Conservation (phyloP, 2,329 filamentous ascomycete species). For the Colletotrichum orchidophilum region DNA sequence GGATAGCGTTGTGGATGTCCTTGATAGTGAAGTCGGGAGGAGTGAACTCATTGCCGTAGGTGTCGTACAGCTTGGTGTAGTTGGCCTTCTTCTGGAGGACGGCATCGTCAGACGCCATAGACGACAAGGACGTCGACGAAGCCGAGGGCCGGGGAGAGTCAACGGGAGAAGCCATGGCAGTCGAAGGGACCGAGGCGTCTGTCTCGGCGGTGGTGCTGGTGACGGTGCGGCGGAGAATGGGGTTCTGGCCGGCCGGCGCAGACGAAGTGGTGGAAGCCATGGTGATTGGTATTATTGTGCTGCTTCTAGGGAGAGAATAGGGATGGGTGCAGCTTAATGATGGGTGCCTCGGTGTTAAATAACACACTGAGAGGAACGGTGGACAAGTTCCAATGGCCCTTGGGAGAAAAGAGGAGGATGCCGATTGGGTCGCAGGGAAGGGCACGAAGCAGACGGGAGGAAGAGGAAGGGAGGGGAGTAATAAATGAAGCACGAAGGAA, state of each 20-base stretch:
- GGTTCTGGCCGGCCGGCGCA: slow-evolving; percentile 52
- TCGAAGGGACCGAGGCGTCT: slow-evolving; percentile 61
- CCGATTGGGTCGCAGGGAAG: slow-evolving; percentile 9
- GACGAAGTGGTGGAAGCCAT: slow-evolving; percentile 60
- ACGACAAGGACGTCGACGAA: slow-evolving; percentile 93
- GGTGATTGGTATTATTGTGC: slow-evolving; percentile 26
- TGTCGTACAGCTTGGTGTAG: slow-evolving; percentile 81
- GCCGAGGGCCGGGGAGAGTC: slow-evolving; percentile 71
- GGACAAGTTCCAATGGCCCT: slow-evolving; percentile 30
- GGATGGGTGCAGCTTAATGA: neutral
- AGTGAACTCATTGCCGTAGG: slow-evolving; percentile 93
- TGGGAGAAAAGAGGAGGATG: slow-evolving; percentile 15
- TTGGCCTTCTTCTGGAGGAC: slow-evolving; percentile 54
- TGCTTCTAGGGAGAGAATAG: neutral
- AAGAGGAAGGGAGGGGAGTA: slow-evolving; percentile 20
- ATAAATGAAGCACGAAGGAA: slow-evolving; percentile 26
- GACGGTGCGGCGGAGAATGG: slow-evolving; percentile 58
- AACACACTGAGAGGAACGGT: slow-evolving; percentile 23
- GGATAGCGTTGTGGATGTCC: slow-evolving; percentile 95
- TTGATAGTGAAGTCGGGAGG: slow-evolving; percentile 97
- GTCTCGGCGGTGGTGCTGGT: slow-evolving; percentile 51
- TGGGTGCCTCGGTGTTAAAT: slow-evolving; percentile 6
- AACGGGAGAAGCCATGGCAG: slow-evolving; percentile 64
- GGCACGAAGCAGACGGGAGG: neutral
- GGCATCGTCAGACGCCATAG: slow-evolving; percentile 76